Conservation (phyloP, 441 rosid genomes). For the Mallotus repandus region DNA sequence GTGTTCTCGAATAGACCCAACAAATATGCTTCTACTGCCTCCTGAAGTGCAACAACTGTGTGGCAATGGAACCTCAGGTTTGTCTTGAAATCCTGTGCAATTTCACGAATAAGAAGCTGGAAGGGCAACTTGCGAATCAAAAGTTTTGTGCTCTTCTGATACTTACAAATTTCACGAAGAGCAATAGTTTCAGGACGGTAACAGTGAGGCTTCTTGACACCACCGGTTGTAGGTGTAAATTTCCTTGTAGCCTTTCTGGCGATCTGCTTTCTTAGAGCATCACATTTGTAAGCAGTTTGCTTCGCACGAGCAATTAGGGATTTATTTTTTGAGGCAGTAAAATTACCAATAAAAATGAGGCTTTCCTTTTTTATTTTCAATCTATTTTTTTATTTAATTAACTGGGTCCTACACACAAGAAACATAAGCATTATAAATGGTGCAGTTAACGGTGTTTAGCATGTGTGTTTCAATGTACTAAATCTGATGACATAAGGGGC, state of each 20-base stretch:
- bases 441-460: no score
- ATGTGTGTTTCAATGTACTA: no score
- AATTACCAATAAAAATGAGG: no score
- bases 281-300: constrained; percentile 52
- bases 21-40: constrained; percentile 55
- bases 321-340: no score
- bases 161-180: constrained; percentile 50
- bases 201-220: constrained; percentile 53
- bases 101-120: constrained; percentile 53
- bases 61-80: constrained; percentile 52
- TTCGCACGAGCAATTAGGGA: constrained; percentile 61
- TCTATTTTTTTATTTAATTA: no score
- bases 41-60: constrained; percentile 49
- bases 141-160: constrained; percentile 54
- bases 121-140: constrained; percentile 51
- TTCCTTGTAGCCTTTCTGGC: constrained; percentile 52
- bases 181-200: constrained; percentile 57
- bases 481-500: no score
- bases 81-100: constrained; percentile 57
- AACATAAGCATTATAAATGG: no score
- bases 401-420: no score
- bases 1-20: no score
- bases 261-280: constrained; percentile 52
- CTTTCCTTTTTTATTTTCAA: no score
- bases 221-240: constrained; percentile 53